Evolutionary conservation across 2,329 filamentous ascomycete species (phyloP), one percentile per base, ranked within the genome.

Genomic region (Alternaria sp.): DNA sequence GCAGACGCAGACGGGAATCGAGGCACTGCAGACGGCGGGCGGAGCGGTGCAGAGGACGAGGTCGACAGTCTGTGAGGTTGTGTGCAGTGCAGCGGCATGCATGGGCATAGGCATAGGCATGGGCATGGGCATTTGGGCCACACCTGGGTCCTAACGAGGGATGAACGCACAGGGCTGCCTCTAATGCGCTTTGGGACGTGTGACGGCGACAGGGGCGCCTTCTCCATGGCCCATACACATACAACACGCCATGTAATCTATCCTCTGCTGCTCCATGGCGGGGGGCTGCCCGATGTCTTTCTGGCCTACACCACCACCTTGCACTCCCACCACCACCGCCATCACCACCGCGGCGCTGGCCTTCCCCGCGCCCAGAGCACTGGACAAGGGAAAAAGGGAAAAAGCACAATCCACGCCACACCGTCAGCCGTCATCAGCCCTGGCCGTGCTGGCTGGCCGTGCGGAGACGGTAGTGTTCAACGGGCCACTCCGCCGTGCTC

Each of bases 131-230:
- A 19, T 51, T 21, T 56, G 59, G 55, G 62, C 61, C 59, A 60
- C 54, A 26, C 47, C 64, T 55, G 23, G 49, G 49, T 52, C 49
- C 49, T 52, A 59, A 68, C 54, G 66, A 67, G 67, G 65, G 64
- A 63, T 67, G 51, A 46, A 54, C 64, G 66, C 66, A 67, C 66
- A 66, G 64, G 54, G 63, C 63, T 45, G 45, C 59, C 30, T 57
- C 66, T 67, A 67, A 50, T 30, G 57, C 61, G 47, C 19, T 59
- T 69, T 60, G 61, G 64, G 64, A 64, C 30, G 55, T 55, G 56
- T 50, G 45, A 54, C 59, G 52, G 60, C 57, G 61, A 60, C 64
- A 68, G 66, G 63, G 65, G 60, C 65, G 63, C 63, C 55, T 57
- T 61, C 61, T 54, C 32, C 57, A 54, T 49, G 45, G 59, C 54